Evolutionary conservation across 345 rosid genomes (phyloP).

Genomic region (Euphorbia lathyris): DNA sequence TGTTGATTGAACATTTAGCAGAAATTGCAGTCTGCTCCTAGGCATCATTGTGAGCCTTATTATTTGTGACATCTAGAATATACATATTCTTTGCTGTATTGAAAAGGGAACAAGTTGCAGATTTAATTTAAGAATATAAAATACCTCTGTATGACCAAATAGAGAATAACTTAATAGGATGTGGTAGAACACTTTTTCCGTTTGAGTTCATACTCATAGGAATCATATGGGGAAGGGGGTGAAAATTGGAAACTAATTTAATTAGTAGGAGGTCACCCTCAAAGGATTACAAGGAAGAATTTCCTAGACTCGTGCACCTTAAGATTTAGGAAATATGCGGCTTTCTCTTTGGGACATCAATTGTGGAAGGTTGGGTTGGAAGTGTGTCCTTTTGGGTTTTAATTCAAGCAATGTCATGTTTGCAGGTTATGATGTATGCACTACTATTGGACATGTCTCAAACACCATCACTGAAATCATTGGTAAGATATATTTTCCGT

Average conservation of each 20-base stretch:
- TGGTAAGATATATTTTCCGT: conserved; percentile 43
- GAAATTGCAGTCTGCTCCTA: neutral
- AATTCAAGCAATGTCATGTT: conserved; percentile 17
- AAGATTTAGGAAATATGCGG: neutral
- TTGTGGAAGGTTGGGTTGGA: neutral
- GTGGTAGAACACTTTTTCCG: neutral
- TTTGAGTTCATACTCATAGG: neutral
- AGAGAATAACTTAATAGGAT: neutral
- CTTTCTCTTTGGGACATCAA: conserved; percentile 7
- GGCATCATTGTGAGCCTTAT: neutral
- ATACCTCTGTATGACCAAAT: neutral
- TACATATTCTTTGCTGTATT: neutral
- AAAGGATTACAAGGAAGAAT: neutral
- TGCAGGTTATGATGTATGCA: conserved; percentile 90
- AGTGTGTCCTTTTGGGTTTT: neutral
- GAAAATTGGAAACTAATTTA: neutral
- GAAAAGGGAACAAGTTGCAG: neutral
- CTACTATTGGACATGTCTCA: conserved; percentile 56
- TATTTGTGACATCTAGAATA: neutral
- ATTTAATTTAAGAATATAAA: neutral
- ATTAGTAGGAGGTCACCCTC: neutral
- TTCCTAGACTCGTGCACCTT: neutral
- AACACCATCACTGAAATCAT: conserved; percentile 43
- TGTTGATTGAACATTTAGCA: neutral
- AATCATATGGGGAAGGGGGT: neutral